Percentiles rank a stretch among this genome's conserved stretches.
These are phyloP conservation scores for Neocucurbitaria cava DNA, from an alignment of 2,329 filamentous ascomycete species.

Conservation along the genomic window DNA sequence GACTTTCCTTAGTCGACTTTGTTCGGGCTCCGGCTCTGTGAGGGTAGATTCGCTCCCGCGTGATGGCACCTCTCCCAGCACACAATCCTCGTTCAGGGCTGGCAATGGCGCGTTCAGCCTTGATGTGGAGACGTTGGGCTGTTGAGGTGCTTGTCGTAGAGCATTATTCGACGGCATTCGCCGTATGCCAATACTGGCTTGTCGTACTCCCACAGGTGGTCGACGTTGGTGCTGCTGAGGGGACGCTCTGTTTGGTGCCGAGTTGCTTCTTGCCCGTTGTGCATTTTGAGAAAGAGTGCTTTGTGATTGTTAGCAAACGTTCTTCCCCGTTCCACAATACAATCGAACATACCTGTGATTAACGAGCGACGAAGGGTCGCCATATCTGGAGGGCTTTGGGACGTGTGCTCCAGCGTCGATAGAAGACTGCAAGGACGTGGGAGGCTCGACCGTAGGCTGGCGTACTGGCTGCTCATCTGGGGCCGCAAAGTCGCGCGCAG, in stretches of 20 bases:
- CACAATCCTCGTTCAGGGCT: constrained; percentile 36
- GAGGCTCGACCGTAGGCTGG: constrained; percentile 37
- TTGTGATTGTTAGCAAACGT: constrained; percentile 21
- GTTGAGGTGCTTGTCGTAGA: constrained; percentile 28
- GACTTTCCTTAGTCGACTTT: constrained; percentile 35
- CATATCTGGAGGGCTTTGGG: constrained; percentile 32
- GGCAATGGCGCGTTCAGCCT: constrained; percentile 37
- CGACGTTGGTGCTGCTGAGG: constrained; percentile 33
- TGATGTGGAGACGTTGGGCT: constrained; percentile 27
- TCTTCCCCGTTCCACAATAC: constrained; percentile 2
- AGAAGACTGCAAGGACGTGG: constrained; percentile 45
- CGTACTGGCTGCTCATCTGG: constrained; percentile 20
- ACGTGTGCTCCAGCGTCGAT: constrained; percentile 44
- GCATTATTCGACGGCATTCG: constrained; percentile 39
- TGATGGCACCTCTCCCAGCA: constrained; percentile 29
- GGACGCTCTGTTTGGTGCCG: constrained; percentile 26
- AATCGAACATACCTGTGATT: constrained; percentile 26
- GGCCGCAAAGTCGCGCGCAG: constrained; percentile 44
- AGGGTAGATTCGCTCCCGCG: constrained; percentile 23
- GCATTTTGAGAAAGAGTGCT: constrained; percentile 17
- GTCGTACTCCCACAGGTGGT: constrained; percentile 31
- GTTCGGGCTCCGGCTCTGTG: constrained; percentile 13
- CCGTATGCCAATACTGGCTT: constrained; percentile 47
- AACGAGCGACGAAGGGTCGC: constrained; percentile 21
- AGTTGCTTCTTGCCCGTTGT: constrained; percentile 34